Percentiles rank a stretch among this genome's conserved stretches.
Evolutionary conservation across 83 land plant species (phyloP).

Genomic region (Isoetes engelmannii): DNA sequence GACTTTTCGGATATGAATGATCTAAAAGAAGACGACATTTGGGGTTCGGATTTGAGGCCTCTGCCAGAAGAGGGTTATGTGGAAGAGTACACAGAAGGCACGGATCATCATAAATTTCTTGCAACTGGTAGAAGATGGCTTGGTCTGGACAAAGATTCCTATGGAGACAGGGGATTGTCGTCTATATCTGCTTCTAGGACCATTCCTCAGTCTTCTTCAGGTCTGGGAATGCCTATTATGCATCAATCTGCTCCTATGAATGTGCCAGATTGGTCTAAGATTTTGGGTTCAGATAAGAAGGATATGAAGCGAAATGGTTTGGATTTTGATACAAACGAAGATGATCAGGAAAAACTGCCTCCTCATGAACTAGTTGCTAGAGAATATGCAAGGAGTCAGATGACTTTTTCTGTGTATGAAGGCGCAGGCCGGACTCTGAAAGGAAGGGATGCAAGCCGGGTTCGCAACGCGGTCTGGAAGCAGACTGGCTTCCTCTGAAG

Average conservation of each 20-base stretch:
- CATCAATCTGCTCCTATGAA: conserved; percentile 19
- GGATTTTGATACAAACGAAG: conserved; percentile 17
- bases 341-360: conserved; percentile 46
- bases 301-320: not conserved
- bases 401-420: conserved; percentile 45
- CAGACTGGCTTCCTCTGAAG: conserved; percentile 49
- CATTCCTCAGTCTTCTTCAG: too few species aligned
- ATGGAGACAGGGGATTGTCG: too few species aligned
- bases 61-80: not conserved
- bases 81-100: not conserved
- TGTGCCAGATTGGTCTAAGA: conserved; percentile 19
- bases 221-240: too few species aligned
- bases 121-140: too few species aligned
- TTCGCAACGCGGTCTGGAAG: conserved; percentile 63
- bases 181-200: too few species aligned
- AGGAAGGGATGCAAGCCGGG: conserved; percentile 68
- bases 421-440: conserved; percentile 69
- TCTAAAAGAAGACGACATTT: conserved; percentile 21
- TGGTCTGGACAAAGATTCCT: too few species aligned
- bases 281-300: not conserved
- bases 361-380: conserved; percentile 68
- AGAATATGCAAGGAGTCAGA: conserved; percentile 27
- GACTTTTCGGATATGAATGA: conserved; percentile 13
- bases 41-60: conserved; percentile 9
- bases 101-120: too few species aligned